A percentile compares a stretch with the other conserved stretches of the same genome.
These are phyloP conservation scores for Rutstroemia sp. DNA, from an alignment of 2,329 filamentous ascomycete genomes.

Conservation along the genomic window DNA sequence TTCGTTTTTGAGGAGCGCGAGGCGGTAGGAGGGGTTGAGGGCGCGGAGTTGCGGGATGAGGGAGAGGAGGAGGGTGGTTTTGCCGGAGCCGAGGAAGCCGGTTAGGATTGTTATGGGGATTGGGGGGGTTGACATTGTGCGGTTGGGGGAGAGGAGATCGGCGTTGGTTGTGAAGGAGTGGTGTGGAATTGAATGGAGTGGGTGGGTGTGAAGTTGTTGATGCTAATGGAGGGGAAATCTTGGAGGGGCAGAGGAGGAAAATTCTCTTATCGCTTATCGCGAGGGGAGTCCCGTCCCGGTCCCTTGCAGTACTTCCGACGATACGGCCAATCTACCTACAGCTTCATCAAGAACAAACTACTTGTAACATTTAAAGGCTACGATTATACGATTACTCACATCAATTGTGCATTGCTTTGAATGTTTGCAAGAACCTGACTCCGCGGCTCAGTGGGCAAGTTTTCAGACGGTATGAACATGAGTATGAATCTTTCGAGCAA, in stretches of 20 bases:
- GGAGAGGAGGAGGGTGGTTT: slow-evolving; percentile 92
- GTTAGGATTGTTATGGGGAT: slow-evolving; percentile 93
- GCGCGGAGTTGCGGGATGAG: slow-evolving; percentile 81
- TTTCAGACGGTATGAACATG: too few species aligned
- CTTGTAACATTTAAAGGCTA: too few species aligned
- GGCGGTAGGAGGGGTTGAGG: slow-evolving; percentile 66
- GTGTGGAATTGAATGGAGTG: background rate
- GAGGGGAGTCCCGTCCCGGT: background rate
- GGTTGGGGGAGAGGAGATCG: background rate
- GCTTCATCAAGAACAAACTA: too few species aligned
- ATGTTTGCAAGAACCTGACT: too few species aligned
- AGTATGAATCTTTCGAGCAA: too few species aligned
- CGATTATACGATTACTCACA: too few species aligned
- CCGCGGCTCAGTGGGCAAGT: too few species aligned
- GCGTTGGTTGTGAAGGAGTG: background rate
- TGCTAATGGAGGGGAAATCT: background rate
- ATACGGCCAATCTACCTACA: too few species aligned
- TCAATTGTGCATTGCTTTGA: too few species aligned
- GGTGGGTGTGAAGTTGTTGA: background rate
- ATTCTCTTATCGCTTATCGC: background rate
- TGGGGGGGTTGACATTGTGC: slow-evolving; percentile 31
- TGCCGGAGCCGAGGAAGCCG: slow-evolving; percentile 91
- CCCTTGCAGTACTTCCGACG: too few species aligned
- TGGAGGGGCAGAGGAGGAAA: background rate
- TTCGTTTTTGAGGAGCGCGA: slow-evolving; percentile 96